Evolutionary conservation across 768 basidiomycete genomes (phyloP).

Genomic region (Lentinula sp.): DNA sequence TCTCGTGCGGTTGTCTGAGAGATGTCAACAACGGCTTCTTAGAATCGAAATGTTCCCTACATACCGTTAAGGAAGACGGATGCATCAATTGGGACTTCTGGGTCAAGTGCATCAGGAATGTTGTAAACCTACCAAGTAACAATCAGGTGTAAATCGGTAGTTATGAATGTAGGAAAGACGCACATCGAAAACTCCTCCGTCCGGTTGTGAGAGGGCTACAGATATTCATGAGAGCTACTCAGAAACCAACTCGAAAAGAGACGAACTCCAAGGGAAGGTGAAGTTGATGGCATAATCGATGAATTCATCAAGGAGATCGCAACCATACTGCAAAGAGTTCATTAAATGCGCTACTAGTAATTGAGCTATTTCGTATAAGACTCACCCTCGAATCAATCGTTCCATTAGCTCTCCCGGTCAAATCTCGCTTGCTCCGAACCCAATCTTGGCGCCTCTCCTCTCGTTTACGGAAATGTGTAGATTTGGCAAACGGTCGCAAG

Average conservation of each 20-base stretch:
- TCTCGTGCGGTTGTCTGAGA: slow-evolving; percentile 20
- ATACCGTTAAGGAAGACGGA: slow-evolving; percentile 37
- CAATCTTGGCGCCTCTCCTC: slow-evolving; percentile 8
- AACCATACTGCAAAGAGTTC: slow-evolving; percentile 43
- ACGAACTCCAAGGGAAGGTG: slow-evolving; percentile 52
- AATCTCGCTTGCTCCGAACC: slow-evolving; percentile 24
- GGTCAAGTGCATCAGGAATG: slow-evolving; percentile 27
- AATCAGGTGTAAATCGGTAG: neutral
- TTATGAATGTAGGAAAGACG: neutral
- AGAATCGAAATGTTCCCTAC: neutral
- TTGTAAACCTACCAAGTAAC: slow-evolving; percentile 16
- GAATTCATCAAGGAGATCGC: slow-evolving; percentile 57
- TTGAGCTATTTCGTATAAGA: neutral
- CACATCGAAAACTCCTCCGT: slow-evolving; percentile 1
- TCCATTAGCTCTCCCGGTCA: slow-evolving; percentile 25
- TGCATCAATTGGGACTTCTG: slow-evolving; percentile 27
- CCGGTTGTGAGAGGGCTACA: neutral
- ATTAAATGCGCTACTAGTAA: neutral
- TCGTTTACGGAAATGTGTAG: slow-evolving; percentile 3
- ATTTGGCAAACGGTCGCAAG: neutral
- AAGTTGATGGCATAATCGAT: slow-evolving; percentile 70
- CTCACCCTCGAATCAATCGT: slow-evolving; percentile 48
- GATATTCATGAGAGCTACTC: neutral
- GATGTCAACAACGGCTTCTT: neutral
- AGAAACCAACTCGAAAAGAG: neutral